Base-by-base conservation (phyloP, 805 yeast genomes). In the Yarrowia porcina region DNA sequence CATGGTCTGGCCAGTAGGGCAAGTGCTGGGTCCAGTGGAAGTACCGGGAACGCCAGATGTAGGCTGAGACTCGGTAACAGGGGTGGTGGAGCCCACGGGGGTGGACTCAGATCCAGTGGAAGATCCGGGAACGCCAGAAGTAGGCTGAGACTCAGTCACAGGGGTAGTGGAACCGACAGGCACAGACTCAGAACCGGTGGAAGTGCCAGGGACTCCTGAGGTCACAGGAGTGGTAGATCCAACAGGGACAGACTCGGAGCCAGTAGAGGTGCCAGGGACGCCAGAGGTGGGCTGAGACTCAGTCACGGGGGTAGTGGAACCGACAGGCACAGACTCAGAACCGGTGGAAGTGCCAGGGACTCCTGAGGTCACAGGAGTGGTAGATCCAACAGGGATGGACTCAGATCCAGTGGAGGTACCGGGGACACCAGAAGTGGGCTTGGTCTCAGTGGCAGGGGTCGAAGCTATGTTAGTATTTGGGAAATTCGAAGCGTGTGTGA, bases 391-490 rank as follows among this genome's bases (percentile, higher is more conserved):
- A n/a, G 35, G 35, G n/a, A 2, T n/a, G n/a, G 17, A 13, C 3
- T 4, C 2, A 11, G n/a, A 3, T 6, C 11, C 35, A 13, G 2
- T 10, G 17, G 42, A 25, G 10, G n/a, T 18, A 33, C 20, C n/a
- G 38, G 38, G n/a, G 18, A 18, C n/a, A n/a, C n/a, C n/a, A n/a
- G n/a, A 5, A 36, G 9, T 12, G 10, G 39, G 39, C 12, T 8
- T 17, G n/a, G 42, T 36, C 45, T 41, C 49, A 2, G 49, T 27
- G 2, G 15, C 49, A 9, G 49, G 49, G 7, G 50, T 28, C 12
- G 50, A 28, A 10, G 50, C 49, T 42, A 15, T 25, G 49, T 42
- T 42, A 42, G 49, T 42, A n/a, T n/a, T n/a, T n/a, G n/a, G n/a
- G n/a, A n/a, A n/a, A n/a, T n/a, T n/a, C n/a, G n/a, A n/a, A n/a